Base-by-base conservation (phyloP, 805 yeast species). In the Isabelozyma heimii region DNA sequence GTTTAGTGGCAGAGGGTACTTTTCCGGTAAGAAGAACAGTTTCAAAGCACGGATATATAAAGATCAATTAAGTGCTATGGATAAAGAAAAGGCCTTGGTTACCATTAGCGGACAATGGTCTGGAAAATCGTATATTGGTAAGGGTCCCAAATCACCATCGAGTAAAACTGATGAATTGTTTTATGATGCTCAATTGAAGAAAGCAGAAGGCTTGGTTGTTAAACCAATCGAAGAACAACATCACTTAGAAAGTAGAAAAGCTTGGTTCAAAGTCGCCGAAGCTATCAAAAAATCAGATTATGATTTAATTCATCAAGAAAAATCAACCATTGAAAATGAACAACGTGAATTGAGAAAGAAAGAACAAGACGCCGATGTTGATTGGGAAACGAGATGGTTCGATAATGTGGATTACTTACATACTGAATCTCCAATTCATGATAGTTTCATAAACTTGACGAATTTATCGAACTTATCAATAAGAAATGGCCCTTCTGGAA, bases 21-120 rank as follows among this genome's bases (percentile, higher is more conserved):
- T 94, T 63, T 80, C 90, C 16, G 99, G 99, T 59, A 92, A 91
- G 77, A 92, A 91, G 75, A 91, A 94, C 72, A 71, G 91, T 14
- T 90, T 87, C 73, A 94, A 91, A 71, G 96, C 96, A 24, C 81
- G 92, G 62, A 77, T 94, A 51, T 87, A 65, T 65, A 79, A 78
- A 58, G 81, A 80, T 61, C 60, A 67, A 45, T 68, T 70, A 26
- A 72, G 79, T n/a, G 73, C 79, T 33, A 69, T 76, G 10, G 62
- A 73, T 47, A 81, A 80, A 55, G 81, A 79, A 33, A 81, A 83
- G 51, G 89, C 95, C 1, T 69, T 90, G 48, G 88, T 81, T 70
- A 87, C 96, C 13, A 84, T 94, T 51, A 60, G 75, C 43, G 99
- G 99, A 43, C 97, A 91, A 73, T 94, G 98, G 99, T 84, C 94